Evolutionary conservation across 768 basidiomycete species (phyloP).

Genomic region (Tricholoma sp.): DNA sequence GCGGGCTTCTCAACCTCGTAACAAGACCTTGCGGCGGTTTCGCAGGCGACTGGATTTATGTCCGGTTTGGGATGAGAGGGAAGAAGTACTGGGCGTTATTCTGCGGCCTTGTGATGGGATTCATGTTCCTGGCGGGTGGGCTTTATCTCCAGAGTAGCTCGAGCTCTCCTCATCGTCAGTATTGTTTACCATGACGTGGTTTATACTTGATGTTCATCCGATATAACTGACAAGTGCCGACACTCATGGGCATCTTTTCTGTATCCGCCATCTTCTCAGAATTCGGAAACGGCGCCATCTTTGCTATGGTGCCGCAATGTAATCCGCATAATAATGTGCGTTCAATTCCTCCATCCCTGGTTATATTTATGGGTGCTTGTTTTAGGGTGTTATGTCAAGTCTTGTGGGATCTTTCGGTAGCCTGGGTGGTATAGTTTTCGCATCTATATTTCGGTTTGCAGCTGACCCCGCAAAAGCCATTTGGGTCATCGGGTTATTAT

Average conservation of each 20-base stretch:
- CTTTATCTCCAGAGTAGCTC: constrained; percentile 28
- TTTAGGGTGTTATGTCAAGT: constrained; percentile 30
- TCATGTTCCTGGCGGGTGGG: constrained; percentile 39
- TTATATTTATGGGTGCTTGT: background rate
- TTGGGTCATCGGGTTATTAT: constrained; percentile 41
- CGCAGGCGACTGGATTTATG: constrained; percentile 41
- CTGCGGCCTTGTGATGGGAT: constrained; percentile 41
- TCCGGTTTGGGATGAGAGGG: constrained; percentile 32
- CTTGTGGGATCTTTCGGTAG: constrained; percentile 34
- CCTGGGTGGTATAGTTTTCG: constrained; percentile 42
- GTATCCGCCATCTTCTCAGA: constrained; percentile 36
- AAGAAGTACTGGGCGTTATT: constrained; percentile 45
- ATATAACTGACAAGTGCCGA: constrained; percentile 21
- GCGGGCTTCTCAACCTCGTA: constrained; percentile 49
- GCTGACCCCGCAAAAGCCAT: constrained; percentile 36
- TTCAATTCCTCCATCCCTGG: background rate
- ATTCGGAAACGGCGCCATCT: constrained; percentile 45
- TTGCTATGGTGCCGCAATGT: constrained; percentile 45
- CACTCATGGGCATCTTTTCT: constrained; percentile 35
- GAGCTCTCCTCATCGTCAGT: constrained; percentile 31
- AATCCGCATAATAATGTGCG: constrained; percentile 31
- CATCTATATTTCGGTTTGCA: constrained; percentile 44
- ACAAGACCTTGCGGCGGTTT: constrained; percentile 47
- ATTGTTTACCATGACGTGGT: background rate
- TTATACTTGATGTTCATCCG: background rate